Base-by-base conservation (phyloP, 352 stramenopile genomes). In the Phytophthora colocasiae region DNA sequence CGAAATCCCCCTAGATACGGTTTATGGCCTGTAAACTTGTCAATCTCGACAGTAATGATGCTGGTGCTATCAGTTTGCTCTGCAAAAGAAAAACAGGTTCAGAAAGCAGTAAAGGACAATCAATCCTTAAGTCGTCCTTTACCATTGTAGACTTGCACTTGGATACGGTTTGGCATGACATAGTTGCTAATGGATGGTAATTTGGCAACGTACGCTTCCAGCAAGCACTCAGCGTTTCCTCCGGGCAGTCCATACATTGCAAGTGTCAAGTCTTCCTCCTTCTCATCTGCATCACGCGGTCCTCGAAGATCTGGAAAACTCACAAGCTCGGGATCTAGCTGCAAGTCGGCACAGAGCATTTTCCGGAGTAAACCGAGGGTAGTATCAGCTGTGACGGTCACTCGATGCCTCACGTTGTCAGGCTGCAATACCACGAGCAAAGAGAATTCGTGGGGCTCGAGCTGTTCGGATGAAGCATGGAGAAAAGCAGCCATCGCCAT, bases 1-100 rank as follows among this genome's bases (percentile, higher is more conserved):
- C 82, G 74, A 59, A 94, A 98, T 9, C 95, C 95, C 11, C 95
- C 95, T 8, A 98, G 48, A 62, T 94, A 98, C 32, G 79, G 66
- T 63, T 98, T 98, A 6, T 70, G 70, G 9, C 76, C 83, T 4
- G 61, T 68, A 40, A 92, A 94, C 63, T 95, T 95, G 11, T 85
- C 75, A 26, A 97, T 81, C 14, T 85, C 76, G 8, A 97, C 85
- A 2, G 73, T 47, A 48, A 97, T 83, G 31, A 66, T 88, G n/a
- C 39, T 74, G 12, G 58, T 68, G 40, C 41, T 77, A 17, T 87
- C 65, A n/a, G 60, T 83, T 38, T 87, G 49, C 34, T 90, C 73
- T 86, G 24, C 7, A 41, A 14, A n/a, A 43, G 14, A n/a, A 32
- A 11, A 51, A 45, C 2, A 46, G 11, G 6, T 39, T 26, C n/a